Percentiles rank a stretch among this genome's conserved stretches.
Conservation (phyloP, 176 grass and related monocot genomes). For the Eleusine indica region DNA sequence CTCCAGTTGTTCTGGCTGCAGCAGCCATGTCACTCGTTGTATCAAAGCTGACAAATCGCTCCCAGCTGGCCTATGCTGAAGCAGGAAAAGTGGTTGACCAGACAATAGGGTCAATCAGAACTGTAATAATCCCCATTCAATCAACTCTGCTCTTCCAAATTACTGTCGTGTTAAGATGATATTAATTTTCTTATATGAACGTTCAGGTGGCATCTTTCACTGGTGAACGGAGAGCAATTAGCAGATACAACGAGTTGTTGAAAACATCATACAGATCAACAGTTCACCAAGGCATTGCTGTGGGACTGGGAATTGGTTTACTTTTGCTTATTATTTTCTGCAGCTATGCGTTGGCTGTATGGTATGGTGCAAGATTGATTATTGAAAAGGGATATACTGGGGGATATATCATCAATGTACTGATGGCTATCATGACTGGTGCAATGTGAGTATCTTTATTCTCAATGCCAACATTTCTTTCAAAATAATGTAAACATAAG, state of each 20-base stretch:
- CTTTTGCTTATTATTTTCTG: conserved; percentile 61
- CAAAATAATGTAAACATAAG: background rate
- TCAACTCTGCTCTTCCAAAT: background rate
- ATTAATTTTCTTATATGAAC: conserved; percentile 10
- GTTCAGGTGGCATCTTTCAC: conserved; percentile 79
- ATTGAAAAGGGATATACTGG: conserved; percentile 75
- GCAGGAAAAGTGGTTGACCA: conserved; percentile 76
- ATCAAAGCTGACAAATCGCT: conserved; percentile 58
- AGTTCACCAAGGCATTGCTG: conserved; percentile 56
- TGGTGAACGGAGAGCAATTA: conserved; percentile 66
- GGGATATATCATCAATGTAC: conserved; percentile 73
- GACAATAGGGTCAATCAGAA: conserved; percentile 75
- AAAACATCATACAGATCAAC: conserved; percentile 54
- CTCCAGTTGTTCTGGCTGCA: conserved; percentile 46
- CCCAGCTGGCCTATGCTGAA: conserved; percentile 70
- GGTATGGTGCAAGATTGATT: conserved; percentile 78
- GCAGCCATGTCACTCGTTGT: conserved; percentile 55
- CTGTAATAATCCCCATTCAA: conserved; percentile 46
- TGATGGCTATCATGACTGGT: conserved; percentile 74
- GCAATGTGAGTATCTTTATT: conserved; percentile 67
- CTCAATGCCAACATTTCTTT: conserved; percentile 17
- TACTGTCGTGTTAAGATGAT: conserved; percentile 20
- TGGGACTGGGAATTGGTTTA: conserved; percentile 55
- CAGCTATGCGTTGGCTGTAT: conserved; percentile 71
- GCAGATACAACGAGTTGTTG: conserved; percentile 59